Base-by-base conservation (phyloP, 2,329 filamentous ascomycete species). In the Clarireedia homoeocarpa region DNA sequence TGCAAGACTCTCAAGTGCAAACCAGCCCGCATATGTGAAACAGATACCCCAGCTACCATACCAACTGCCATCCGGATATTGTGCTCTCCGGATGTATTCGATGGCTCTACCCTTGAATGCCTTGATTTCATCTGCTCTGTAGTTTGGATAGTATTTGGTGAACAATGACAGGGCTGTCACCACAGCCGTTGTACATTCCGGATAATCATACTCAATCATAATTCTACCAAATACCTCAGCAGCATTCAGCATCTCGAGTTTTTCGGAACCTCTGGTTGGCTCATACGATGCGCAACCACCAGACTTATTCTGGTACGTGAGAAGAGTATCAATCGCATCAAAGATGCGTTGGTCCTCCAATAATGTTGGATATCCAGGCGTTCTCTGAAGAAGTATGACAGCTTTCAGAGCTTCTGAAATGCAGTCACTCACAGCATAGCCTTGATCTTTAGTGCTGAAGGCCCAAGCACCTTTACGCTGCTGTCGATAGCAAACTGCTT, bases 191-290 rank as follows among this genome's bases (percentile, higher is more conserved):
- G 94, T 99, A 75, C 94, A 99, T 71, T 99, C 94, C 0, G 92
- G 91, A 67, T 99, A 97, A 70, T 96, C 90, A 70, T 99, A 99
- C 69, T 97, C 92, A 53, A 99, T 86, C 94, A 99, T 99, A 73
- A 99, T 99, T 20, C 85, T 82, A 14, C 90, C 91, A 71, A 99
- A 99, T 0, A 99, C 91, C 70, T 99, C 94, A 1, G 94, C 94
- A 0, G 92, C 92, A 67, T 99, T 99, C 45, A 99, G 80, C 70
- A 85, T 79, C 71, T 99, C 94, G 62, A 97, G 71, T 62, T 81
- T 82, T 62, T 88, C 79, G 9, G 88, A 86, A 2, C 87, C 92
- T 26, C 94, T 83, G 1, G 86, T 86, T 1, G 82, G 82, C 69
- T 99, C 94, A 70, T 99, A 99, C 15, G 90, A 94, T 0, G 90